Percentiles rank a stretch among this genome's conserved stretches.
Conservation (phyloP, 768 basidiomycete species). For the Paxillus ammoniavirescens region DNA sequence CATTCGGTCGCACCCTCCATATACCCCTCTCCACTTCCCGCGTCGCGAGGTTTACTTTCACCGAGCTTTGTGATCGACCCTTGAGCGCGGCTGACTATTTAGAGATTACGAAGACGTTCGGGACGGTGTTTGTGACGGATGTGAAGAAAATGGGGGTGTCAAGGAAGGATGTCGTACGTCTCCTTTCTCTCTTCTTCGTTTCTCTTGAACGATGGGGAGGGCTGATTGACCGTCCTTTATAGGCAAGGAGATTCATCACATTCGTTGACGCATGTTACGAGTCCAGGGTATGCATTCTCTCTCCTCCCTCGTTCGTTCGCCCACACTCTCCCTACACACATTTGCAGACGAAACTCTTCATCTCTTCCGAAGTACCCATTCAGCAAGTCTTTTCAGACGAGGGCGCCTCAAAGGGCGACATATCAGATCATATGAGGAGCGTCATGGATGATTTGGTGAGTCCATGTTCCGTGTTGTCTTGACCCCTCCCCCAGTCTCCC, state of each 20-base stretch:
- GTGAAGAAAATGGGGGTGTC: slow-evolving; percentile 87
- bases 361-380: slow-evolving; percentile 91
- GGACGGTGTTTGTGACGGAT: slow-evolving; percentile 83
- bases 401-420: slow-evolving; percentile 34
- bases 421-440: slow-evolving; percentile 85
- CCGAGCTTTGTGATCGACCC: slow-evolving; percentile 84
- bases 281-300: slow-evolving; percentile 58
- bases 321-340: slow-evolving; percentile 50
- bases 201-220: background rate
- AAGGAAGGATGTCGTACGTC: slow-evolving; percentile 78
- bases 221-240: background rate
- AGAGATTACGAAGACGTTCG: slow-evolving; percentile 86
- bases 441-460: slow-evolving; percentile 94
- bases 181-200: background rate
- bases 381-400: slow-evolving; percentile 87
- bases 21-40: slow-evolving; percentile 78
- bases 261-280: slow-evolving; percentile 98
- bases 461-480: slow-evolving; percentile 3
- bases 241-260: slow-evolving; percentile 95
- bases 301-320: background rate
- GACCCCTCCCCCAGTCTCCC: too few species aligned
- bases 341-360: slow-evolving; percentile 80
- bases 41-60: slow-evolving; percentile 85
- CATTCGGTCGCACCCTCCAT: slow-evolving; percentile 87
- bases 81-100: slow-evolving; percentile 95